Evolutionary conservation across 805 yeast species (phyloP).

Genomic region (Zygotorulaspora sp.): DNA sequence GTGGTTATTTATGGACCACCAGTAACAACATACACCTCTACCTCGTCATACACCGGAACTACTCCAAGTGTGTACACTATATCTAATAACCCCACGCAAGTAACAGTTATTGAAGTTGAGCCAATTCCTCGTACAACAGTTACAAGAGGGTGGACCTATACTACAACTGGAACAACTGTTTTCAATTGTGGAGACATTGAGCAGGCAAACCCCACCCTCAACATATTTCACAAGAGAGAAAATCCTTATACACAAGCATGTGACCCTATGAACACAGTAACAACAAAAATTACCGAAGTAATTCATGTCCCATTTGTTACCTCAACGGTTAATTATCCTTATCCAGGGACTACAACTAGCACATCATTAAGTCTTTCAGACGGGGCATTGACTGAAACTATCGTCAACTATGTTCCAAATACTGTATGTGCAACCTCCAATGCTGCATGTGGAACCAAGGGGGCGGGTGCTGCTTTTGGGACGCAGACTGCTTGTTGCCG

Average conservation of each 20-base stretch:
- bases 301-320: conserved; percentile 12
- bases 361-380: conserved; percentile 8
- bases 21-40: conserved; percentile 5
- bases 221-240: conserved; percentile 12
- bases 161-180: conserved; percentile 7
- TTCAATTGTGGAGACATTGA: conserved; percentile 13
- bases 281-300: conserved; percentile 10
- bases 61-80: conserved; percentile 3
- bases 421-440: conserved; percentile 7
- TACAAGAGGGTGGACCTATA: conserved; percentile 11
- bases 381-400: conserved; percentile 10
- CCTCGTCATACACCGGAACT: conserved; percentile 7
- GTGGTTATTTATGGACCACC: conserved; percentile 11
- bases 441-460: conserved; percentile 6
- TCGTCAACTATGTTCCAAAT: conserved; percentile 9
- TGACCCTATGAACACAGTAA: conserved; percentile 9
- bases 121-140: conserved; percentile 12
- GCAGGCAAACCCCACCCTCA: conserved; percentile 6
- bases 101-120: conserved; percentile 7
- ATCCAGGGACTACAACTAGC: conserved; percentile 9
- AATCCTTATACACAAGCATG: conserved; percentile 11
- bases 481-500: conserved; percentile 13
- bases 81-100: conserved; percentile 7
- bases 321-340: conserved; percentile 7
- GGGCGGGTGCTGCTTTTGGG: conserved; percentile 5